Conservation (phyloP, 352 stramenopile species). For the Phytophthora colocasiae region DNA sequence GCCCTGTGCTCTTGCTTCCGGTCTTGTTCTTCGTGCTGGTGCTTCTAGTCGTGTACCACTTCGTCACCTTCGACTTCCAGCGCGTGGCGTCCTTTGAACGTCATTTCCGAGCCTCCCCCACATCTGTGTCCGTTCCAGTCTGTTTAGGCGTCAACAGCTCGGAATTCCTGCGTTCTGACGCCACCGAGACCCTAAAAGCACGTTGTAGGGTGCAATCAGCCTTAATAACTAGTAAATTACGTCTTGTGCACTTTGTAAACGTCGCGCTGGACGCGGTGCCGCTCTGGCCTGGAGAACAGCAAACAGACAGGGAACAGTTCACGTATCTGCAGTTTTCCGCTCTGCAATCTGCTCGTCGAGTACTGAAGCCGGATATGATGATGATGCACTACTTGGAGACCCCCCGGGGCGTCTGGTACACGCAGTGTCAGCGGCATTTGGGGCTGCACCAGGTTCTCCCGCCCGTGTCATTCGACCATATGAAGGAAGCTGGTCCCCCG, state of each 20-base stretch:
- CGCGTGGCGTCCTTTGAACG: constrained; percentile 7
- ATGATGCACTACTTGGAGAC: constrained; percentile 50
- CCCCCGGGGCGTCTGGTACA: constrained; percentile 52
- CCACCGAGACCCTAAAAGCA: background rate
- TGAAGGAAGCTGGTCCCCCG: constrained; percentile 3
- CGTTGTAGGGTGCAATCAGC: constrained; percentile 1
- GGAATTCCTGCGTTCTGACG: constrained; percentile 20
- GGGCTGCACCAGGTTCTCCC: constrained; percentile 50
- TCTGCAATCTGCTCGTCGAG: constrained; percentile 37
- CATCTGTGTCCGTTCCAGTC: background rate
- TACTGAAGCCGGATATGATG: constrained; percentile 38
- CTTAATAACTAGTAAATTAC: constrained; percentile 2
- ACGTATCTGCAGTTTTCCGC: constrained; percentile 51
- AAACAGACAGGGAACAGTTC: constrained; percentile 32
- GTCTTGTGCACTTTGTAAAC: constrained; percentile 49
- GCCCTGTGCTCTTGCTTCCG: constrained; percentile 34
- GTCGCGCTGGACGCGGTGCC: constrained; percentile 38
- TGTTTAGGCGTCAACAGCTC: constrained; percentile 38
- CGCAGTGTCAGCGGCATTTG: constrained; percentile 52
- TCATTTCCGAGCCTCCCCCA: constrained; percentile 1
- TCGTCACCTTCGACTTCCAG: constrained; percentile 39
- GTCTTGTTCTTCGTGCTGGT: constrained; percentile 39
- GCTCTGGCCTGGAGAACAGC: constrained; percentile 1
- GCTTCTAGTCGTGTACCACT: constrained; percentile 42
- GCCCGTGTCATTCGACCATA: constrained; percentile 25